Percentiles rank a stretch among this genome's conserved stretches.
Evolutionary conservation across 768 basidiomycete species (phyloP).

Genomic region (Tephrocybe rancida): DNA sequence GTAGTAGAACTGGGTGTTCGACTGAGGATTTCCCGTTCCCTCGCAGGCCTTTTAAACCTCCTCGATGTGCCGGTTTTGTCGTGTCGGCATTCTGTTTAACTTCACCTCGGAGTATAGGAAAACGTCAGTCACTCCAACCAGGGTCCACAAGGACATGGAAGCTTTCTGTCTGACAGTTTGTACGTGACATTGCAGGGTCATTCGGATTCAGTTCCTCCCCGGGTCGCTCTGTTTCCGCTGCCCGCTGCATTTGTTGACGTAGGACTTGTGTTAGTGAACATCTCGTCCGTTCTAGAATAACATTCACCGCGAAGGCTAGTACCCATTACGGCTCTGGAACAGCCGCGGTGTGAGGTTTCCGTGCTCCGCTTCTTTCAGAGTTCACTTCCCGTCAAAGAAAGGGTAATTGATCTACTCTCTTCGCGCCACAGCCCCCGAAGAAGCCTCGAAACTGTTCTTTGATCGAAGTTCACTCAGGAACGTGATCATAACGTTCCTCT

Average conservation of each 20-base stretch:
- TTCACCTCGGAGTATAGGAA: not conserved
- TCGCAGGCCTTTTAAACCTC: not conserved
- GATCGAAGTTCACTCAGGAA: not conserved
- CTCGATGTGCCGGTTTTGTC: not conserved
- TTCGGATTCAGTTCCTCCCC: not conserved
- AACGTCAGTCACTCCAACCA: not conserved
- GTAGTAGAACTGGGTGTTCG: not conserved
- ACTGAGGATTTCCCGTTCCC: not conserved
- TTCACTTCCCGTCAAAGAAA: not conserved
- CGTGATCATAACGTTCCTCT: no score
- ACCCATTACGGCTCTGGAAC: not conserved
- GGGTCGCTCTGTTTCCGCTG: not conserved
- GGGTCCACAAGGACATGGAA: not conserved
- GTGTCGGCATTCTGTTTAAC: not conserved
- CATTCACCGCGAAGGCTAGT: not conserved
- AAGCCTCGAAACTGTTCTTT: not conserved
- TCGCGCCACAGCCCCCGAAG: not conserved
- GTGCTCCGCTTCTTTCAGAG: not conserved
- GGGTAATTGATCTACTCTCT: not conserved
- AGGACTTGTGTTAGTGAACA: not conserved
- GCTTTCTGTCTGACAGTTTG: not conserved
- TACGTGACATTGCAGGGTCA: not conserved
- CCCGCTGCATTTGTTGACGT: not conserved
- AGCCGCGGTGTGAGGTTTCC: not conserved
- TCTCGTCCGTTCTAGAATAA: not conserved